Conservation (phyloP, 2,329 filamentous ascomycete genomes). For the Sarocladiaceae sp. region DNA sequence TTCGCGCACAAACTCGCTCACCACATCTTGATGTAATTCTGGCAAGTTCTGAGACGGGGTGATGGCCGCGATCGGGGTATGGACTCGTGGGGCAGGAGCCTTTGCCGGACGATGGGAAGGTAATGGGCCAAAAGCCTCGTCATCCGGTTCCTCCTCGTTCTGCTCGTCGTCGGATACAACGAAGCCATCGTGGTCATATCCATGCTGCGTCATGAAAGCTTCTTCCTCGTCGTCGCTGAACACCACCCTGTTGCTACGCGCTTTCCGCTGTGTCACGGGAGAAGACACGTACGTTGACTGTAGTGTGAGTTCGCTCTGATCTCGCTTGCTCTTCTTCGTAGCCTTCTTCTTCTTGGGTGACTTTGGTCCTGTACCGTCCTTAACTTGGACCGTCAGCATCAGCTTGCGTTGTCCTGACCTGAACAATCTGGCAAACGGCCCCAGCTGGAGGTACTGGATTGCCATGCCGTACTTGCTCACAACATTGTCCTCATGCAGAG, state of each 20-base stretch:
- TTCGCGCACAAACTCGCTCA: slow-evolving; percentile 60
- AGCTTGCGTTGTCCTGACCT: slow-evolving; percentile 41
- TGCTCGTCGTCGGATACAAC: slow-evolving; percentile 36
- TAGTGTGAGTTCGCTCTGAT: slow-evolving; percentile 35
- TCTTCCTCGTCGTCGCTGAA: slow-evolving; percentile 31
- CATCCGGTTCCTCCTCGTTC: slow-evolving; percentile 30
- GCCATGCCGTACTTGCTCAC: slow-evolving; percentile 57
- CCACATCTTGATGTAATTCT: slow-evolving; percentile 57
- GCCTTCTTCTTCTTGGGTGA: slow-evolving; percentile 28
- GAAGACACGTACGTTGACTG: slow-evolving; percentile 48
- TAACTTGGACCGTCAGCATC: slow-evolving; percentile 36
- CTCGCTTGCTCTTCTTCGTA: slow-evolving; percentile 30
- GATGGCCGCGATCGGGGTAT: neutral
- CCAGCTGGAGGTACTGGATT: slow-evolving; percentile 63
- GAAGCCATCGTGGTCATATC: slow-evolving; percentile 47
- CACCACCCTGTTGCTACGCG: slow-evolving; percentile 22
- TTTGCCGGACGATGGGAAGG: slow-evolving; percentile 32
- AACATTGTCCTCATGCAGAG: slow-evolving; percentile 64
- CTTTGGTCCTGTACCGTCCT: slow-evolving; percentile 27
- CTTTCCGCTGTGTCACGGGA: slow-evolving; percentile 31
- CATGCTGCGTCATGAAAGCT: slow-evolving; percentile 37
- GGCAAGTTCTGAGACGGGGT: slow-evolving; percentile 30
- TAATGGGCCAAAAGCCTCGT: slow-evolving; percentile 44
- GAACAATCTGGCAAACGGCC: slow-evolving; percentile 37
- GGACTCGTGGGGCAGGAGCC: slow-evolving; percentile 19